Percentiles rank a stretch among this genome's conserved stretches.
phyloP scores from a whole-genome alignment of 805 yeast genomes.

The Suhomyces xylopsoci region DNA sequence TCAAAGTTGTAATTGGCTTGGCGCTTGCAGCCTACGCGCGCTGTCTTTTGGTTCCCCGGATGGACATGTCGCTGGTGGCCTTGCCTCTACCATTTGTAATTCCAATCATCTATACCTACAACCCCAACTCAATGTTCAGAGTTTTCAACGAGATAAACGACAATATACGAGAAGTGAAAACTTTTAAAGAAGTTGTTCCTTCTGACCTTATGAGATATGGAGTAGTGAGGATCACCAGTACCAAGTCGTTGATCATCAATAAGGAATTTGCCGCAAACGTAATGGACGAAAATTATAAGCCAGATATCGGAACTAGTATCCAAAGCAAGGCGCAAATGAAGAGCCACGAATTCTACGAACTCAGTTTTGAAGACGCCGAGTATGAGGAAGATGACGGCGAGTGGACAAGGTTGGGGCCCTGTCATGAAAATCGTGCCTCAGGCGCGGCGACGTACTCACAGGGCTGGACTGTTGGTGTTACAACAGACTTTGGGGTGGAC shows the following conservation, averaged over 20 bases:
- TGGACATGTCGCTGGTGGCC: not conserved
- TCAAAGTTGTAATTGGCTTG: not conserved
- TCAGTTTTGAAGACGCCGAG: not conserved
- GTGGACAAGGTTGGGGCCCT: conserved; percentile 9
- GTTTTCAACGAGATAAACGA: conserved; percentile 52
- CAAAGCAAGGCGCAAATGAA: not conserved
- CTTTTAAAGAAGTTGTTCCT: conserved; percentile 15
- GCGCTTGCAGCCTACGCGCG: not conserved
- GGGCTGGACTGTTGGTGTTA: conserved; percentile 4
- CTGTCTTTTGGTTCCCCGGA: not conserved
- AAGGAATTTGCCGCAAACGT: conserved; percentile 1
- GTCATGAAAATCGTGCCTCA: conserved; percentile 3
- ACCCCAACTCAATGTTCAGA: conserved; percentile 34
- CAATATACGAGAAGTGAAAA: not conserved
- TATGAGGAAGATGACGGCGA: not conserved
- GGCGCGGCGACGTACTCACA: conserved; percentile 5
- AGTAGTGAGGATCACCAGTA: not conserved
- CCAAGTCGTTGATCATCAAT: conserved; percentile 6
- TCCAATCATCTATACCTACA: not conserved
- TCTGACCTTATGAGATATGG: conserved; percentile 44
- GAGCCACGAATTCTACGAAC: not conserved
- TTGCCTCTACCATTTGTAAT: not conserved
- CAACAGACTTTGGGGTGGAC: not conserved
- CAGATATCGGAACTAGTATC: not conserved
- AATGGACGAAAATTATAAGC: not conserved